Conservation (phyloP, 805 yeast species). For the Zygotorulaspora florentina region DNA sequence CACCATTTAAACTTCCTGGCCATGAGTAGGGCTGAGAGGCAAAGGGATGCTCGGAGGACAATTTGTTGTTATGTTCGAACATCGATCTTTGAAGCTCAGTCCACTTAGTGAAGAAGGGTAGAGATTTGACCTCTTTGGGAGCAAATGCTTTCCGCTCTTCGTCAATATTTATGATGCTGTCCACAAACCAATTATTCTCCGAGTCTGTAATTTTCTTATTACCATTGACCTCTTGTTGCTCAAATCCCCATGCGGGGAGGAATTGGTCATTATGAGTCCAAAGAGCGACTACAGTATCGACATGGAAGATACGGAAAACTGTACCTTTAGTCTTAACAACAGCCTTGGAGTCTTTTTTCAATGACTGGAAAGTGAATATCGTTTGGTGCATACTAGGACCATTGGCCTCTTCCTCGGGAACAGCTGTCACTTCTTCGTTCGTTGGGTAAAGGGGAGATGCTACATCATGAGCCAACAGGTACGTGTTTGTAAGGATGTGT, state of each 20-base stretch:
- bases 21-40: slow-evolving; percentile 88
- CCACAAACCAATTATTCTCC: slow-evolving; percentile 73
- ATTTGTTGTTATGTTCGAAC: slow-evolving; percentile 89
- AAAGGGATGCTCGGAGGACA: slow-evolving; percentile 88
- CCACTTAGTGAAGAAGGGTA: slow-evolving; percentile 85
- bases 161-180: slow-evolving; percentile 57
- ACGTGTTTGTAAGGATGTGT: slow-evolving; percentile 78
- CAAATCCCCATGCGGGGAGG: slow-evolving; percentile 93
- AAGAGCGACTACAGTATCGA: slow-evolving; percentile 84
- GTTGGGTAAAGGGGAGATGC: slow-evolving; percentile 91
- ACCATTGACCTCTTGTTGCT: slow-evolving; percentile 93
- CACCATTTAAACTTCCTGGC: slow-evolving; percentile 89
- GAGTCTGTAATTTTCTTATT: slow-evolving; percentile 71
- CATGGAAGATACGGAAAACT: slow-evolving; percentile 68
- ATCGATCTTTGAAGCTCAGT: slow-evolving; percentile 79
- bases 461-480: slow-evolving; percentile 85
- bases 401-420: slow-evolving; percentile 54
- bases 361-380: slow-evolving; percentile 66
- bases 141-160: slow-evolving; percentile 61
- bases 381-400: slow-evolving; percentile 64
- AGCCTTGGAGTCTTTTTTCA: slow-evolving; percentile 47
- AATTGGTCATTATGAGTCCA: slow-evolving; percentile 84
- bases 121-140: slow-evolving; percentile 56
- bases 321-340: slow-evolving; percentile 61
- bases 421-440: slow-evolving; percentile 89